Conservation (phyloP, 768 basidiomycete species). For the Collybia sp. region DNA sequence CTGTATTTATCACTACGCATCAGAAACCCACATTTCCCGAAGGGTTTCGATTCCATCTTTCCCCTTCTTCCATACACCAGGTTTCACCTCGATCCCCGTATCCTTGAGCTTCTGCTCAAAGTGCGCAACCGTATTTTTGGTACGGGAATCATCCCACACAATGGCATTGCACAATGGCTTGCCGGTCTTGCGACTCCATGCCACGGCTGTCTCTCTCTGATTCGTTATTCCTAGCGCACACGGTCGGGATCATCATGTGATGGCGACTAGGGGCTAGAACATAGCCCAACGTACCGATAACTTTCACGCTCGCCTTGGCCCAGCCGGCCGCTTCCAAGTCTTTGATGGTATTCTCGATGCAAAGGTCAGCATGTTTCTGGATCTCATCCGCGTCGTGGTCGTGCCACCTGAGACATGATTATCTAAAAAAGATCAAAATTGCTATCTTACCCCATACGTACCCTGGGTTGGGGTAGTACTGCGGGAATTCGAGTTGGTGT, state of each 20-base stretch:
- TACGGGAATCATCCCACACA: conserved; percentile 97
- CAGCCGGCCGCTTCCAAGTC: conserved; percentile 74
- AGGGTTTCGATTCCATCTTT: conserved; percentile 62
- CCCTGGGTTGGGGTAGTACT: conserved; percentile 90
- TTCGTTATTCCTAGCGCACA: conserved; percentile 77
- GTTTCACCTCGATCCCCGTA: conserved; percentile 69
- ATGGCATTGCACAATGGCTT: conserved; percentile 85
- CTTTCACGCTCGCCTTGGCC: conserved; percentile 78
- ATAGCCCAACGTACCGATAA: conserved; percentile 90
- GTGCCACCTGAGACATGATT: conserved; percentile 67
- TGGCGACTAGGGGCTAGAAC: conserved; percentile 18
- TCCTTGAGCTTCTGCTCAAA: conserved; percentile 67
- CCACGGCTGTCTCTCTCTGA: conserved; percentile 93
- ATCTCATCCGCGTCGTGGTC: conserved; percentile 90
- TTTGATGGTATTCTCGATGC: conserved; percentile 69
- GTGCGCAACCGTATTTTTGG: conserved; percentile 78
- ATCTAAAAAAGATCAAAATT: background rate
- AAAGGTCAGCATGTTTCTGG: conserved; percentile 64
- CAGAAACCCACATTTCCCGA: conserved; percentile 53
- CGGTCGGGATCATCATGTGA: conserved; percentile 13
- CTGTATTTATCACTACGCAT: background rate
- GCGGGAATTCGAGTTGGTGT: conserved; percentile 90
- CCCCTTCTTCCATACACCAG: conserved; percentile 67
- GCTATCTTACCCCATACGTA: conserved; percentile 18
- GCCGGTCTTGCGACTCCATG: conserved; percentile 89